These are phyloP conservation scores for Cryptomeria japonica DNA, from an alignment of 75 land plant genomes.

Conservation along the genomic window DNA sequence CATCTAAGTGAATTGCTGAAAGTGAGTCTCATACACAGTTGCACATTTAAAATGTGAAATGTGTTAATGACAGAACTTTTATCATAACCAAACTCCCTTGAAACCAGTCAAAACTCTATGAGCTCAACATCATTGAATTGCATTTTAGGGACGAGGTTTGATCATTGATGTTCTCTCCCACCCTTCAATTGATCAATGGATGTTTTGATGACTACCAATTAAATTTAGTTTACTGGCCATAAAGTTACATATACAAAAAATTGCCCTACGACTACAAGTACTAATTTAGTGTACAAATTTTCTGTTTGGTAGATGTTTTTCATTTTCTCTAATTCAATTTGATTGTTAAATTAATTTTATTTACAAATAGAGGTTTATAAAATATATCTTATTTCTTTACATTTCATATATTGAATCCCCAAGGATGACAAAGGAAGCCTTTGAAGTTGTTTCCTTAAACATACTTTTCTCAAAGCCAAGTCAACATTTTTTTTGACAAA, in stretches of 20 bases:
- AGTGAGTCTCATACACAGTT: background rate
- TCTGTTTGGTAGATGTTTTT: background rate
- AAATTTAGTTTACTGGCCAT: background rate
- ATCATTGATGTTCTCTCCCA: background rate
- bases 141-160: background rate
- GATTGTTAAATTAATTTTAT: background rate
- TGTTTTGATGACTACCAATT: background rate
- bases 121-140: background rate
- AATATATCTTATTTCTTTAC: background rate
- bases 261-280: background rate
- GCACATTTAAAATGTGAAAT: background rate
- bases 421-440: background rate
- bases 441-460: background rate
- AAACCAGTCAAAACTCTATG: background rate
- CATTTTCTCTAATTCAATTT: background rate
- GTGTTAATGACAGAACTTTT: background rate
- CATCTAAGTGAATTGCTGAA: background rate
- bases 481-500: too few relatives aligned
- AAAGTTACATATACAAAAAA: background rate
- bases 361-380: background rate
- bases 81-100: background rate
- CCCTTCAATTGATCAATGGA: background rate
- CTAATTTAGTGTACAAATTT: background rate
- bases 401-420: too few relatives aligned
- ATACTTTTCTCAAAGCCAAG: background rate